phyloP scores from a whole-genome alignment of 164 flowering plant genomes.

The Piper longum region DNA sequence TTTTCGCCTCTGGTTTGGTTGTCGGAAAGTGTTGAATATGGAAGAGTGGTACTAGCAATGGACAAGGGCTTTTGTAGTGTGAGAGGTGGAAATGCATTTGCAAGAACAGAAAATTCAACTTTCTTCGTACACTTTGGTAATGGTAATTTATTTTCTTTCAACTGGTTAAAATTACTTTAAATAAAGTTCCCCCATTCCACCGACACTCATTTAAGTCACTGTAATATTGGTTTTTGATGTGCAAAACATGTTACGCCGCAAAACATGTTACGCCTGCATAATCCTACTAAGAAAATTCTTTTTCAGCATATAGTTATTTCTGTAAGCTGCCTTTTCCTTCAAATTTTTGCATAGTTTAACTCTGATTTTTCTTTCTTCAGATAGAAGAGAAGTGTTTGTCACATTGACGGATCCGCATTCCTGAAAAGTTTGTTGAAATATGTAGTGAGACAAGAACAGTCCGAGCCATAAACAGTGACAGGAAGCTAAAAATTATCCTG shows the following conservation, averaged over 20 bases:
- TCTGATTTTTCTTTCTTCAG: conserved; percentile 19
- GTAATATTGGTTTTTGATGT: neutral
- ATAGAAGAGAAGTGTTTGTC: conserved; percentile 61
- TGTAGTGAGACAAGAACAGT: conserved; percentile 51
- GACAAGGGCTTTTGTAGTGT: conserved; percentile 73
- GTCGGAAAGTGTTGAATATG: conserved; percentile 39
- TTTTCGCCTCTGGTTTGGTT: conserved; percentile 50
- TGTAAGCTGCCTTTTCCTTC: neutral
- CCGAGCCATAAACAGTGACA: conserved; percentile 53
- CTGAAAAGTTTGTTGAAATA: conserved; percentile 57
- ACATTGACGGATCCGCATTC: conserved; percentile 52
- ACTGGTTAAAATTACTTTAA: neutral
- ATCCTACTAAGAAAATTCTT: neutral
- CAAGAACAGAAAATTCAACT: conserved; percentile 52
- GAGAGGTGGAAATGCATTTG: conserved; percentile 59
- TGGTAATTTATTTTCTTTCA: conserved; percentile 7
- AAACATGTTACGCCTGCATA: neutral
- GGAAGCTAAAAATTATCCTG: conserved; percentile 48
- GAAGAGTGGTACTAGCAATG: conserved; percentile 62
- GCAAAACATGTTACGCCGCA: neutral
- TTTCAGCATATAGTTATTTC: neutral
- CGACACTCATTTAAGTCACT: neutral
- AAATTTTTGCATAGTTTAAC: neutral
- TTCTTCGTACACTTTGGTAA: conserved; percentile 66
- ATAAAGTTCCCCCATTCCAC: neutral